A percentile compares a stretch with the other conserved stretches of the same genome.
Conservation (phyloP, 129 eudicot species). For the carrot (Daucus carota) region DH1_v3.0 NC_030383.2:46013001-46013500, state of each 20-base stretch:
- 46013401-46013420: background rate
- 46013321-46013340: background rate
- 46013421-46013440: background rate
- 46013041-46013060: background rate
- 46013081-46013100: slow-evolving; percentile 47
- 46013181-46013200: background rate
- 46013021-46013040: background rate
- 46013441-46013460: background rate
- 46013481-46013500: background rate
- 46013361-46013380: background rate
- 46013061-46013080: slow-evolving; percentile 91
- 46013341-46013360: background rate
- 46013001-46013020: slow-evolving; percentile 13
- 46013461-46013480: background rate
- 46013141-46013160: slow-evolving; percentile 94
- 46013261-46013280: background rate
- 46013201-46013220: no score
- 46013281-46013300: background rate
- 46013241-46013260: background rate
- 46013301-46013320: background rate
- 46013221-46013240: slow-evolving; percentile 6
- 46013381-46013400: background rate
- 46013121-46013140: slow-evolving; percentile 84
- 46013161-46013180: slow-evolving; percentile 62
- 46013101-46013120: slow-evolving; percentile 79